Evolutionary conservation across 2,329 filamentous ascomycete species (phyloP), one percentile per base, ranked within the genome.

Genomic region (Geoglossum cookeanum): DNA sequence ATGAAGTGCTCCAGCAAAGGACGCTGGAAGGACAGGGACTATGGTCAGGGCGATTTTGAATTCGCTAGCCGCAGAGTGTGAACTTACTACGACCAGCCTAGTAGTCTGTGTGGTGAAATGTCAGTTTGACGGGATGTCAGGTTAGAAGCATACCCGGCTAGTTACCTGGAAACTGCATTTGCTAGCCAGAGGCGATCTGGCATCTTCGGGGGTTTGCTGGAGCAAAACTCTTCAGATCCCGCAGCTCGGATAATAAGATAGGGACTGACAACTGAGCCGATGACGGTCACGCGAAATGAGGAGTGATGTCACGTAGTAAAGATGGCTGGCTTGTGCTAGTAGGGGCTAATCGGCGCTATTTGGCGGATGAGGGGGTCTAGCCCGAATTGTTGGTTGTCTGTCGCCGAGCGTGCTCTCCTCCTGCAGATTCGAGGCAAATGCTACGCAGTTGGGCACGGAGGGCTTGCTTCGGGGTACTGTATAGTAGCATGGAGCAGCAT

Each of bases 1-100:
- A 97, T 15, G 88, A 94, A 15, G 83, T 72, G 11, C 86, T 91
- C 91, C 91, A 92, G 69, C 78, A 81, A 54, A 82, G 61, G 61
- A 80, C 83, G 70, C 72, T 74, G 59, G 22, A 29, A 45, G 42
- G n/a, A 37, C 35, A 37, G 7, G 35, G 35, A 7, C 13, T 44
- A 13, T 22, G 42, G 42, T 45, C n/a, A 45, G 42, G 17, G 13
- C 42, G n/a, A 22, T 22, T 22, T 17, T 22, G 42, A 45, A 45
- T 6, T 17, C n/a, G 15, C 42, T 22, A 45, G 9, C 7, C 1
- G 42, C 17, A 45, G 2, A 5, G n/a, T 4, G n/a, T 45, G 42
- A 22, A 45, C 42, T 45, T 6, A 45, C 42, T 45, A 45, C 9
- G 17, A 45, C 42, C 42, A 45, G 42, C 42, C 42, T 22, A 45